These are phyloP conservation scores for Acephala macrosclerotiorum DNA, from an alignment of 2,329 filamentous ascomycete species.

Conservation along the genomic window DNA sequence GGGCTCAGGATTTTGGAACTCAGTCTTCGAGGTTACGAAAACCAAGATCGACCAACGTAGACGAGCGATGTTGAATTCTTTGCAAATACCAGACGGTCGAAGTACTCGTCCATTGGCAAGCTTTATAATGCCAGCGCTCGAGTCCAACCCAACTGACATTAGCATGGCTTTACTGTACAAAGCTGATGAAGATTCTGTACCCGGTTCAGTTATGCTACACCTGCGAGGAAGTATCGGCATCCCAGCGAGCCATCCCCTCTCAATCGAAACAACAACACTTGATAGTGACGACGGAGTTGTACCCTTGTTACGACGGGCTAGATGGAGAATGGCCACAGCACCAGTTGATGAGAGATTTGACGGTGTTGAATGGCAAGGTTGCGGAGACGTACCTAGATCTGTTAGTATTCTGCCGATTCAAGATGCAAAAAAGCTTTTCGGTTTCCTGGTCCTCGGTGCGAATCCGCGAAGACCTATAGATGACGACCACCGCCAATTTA, in stretches of 20 bases:
- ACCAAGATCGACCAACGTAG: slow-evolving; percentile 36
- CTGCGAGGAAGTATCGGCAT: slow-evolving; percentile 37
- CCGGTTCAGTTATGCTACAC: slow-evolving; percentile 19
- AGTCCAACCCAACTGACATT: slow-evolving; percentile 37
- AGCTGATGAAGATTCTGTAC: slow-evolving; percentile 34
- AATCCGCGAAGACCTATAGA: slow-evolving; percentile 41
- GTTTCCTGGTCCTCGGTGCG: slow-evolving; percentile 37
- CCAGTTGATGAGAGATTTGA: slow-evolving; percentile 36
- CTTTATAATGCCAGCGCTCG: slow-evolving; percentile 34
- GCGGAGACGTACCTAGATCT: slow-evolving; percentile 33
- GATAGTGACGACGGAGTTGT: slow-evolving; percentile 32
- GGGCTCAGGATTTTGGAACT: slow-evolving; percentile 35
- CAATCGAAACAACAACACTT: slow-evolving; percentile 29
- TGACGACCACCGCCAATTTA: slow-evolving; percentile 36
- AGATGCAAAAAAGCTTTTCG: slow-evolving; percentile 29
- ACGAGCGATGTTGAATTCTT: slow-evolving; percentile 33
- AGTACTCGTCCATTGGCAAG: slow-evolving; percentile 24
- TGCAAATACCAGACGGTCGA: slow-evolving; percentile 28
- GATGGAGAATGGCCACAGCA: slow-evolving; percentile 30
- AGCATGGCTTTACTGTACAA: slow-evolving; percentile 40
- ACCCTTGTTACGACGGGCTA: slow-evolving; percentile 35
- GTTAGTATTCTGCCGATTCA: slow-evolving; percentile 38
- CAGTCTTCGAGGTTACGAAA: slow-evolving; percentile 36
- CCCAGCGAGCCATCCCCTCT: slow-evolving; percentile 33
- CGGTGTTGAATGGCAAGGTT: slow-evolving; percentile 36